These are phyloP conservation scores for Mycocentrospora acerina DNA, from an alignment of 2,329 filamentous ascomycete genomes.

Conservation along the genomic window DNA sequence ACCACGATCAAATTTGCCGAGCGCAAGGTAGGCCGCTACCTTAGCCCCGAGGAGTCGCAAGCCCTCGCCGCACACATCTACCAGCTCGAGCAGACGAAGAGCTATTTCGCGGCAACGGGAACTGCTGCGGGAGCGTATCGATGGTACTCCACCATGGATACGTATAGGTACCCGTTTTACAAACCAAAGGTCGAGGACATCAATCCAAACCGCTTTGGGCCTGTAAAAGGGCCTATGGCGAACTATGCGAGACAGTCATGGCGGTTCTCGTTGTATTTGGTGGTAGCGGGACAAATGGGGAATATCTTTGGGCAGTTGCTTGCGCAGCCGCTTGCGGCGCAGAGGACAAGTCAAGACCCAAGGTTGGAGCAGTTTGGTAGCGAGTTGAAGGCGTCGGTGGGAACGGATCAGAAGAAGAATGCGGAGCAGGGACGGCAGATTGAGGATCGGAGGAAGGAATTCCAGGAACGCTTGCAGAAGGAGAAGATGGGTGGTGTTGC, in stretches of 20 bases:
- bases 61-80: slow-evolving; percentile 46
- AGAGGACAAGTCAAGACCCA: slow-evolving; percentile 42
- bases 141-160: slow-evolving; percentile 37
- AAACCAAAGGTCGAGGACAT: slow-evolving; percentile 42
- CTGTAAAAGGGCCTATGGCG: slow-evolving; percentile 37
- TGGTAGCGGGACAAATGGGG: slow-evolving; percentile 34
- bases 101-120: slow-evolving; percentile 43
- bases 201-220: slow-evolving; percentile 43
- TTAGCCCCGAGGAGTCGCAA: slow-evolving; percentile 46
- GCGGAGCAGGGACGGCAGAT: slow-evolving; percentile 17
- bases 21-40: slow-evolving; percentile 38
- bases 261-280: slow-evolving; percentile 27
- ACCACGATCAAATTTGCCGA: slow-evolving; percentile 35
- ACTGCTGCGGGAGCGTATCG: slow-evolving; percentile 31
- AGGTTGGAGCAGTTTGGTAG: slow-evolving; percentile 43
- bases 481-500: slow-evolving; percentile 31
- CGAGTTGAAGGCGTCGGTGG: slow-evolving; percentile 34
- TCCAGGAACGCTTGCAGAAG: slow-evolving; percentile 15
- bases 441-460: slow-evolving; percentile 20
- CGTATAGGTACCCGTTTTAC: slow-evolving; percentile 46
- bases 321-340: slow-evolving; percentile 35
- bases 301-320: slow-evolving; percentile 36
- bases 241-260: slow-evolving; percentile 25
- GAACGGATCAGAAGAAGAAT: slow-evolving; percentile 10
- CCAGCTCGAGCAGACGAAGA: slow-evolving; percentile 40